Percentiles rank a stretch among this genome's conserved stretches.
phyloP scores from a whole-genome alignment of 2,329 filamentous ascomycete species.

The Diplodia corticola region DNA sequence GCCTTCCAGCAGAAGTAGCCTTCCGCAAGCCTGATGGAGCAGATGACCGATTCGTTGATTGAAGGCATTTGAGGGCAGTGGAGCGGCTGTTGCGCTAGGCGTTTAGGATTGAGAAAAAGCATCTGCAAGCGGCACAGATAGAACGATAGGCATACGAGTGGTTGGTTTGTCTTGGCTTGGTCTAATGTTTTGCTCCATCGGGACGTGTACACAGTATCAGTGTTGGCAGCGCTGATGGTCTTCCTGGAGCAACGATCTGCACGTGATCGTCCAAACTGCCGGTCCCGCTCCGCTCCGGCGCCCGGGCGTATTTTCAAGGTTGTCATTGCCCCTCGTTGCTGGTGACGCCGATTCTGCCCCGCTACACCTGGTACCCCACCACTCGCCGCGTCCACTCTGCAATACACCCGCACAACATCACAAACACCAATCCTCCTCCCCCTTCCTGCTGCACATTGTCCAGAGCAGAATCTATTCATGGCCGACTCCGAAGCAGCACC shows the following conservation, averaged over 20 bases:
- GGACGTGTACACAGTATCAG: background rate
- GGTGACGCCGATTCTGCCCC: constrained; percentile 18
- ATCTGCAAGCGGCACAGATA: background rate
- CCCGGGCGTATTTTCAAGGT: background rate
- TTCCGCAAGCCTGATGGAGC: constrained; percentile 50
- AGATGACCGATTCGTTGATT: background rate
- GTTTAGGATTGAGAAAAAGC: background rate
- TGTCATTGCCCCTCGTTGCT: constrained; percentile 8
- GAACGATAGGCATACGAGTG: background rate
- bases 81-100: background rate
- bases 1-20: constrained; percentile 78
- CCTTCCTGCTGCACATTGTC: background rate
- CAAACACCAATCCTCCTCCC: background rate
- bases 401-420: background rate
- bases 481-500: constrained; percentile 28
- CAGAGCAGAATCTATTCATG: constrained; percentile 11
- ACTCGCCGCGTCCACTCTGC: background rate
- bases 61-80: background rate
- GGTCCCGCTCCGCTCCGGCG: background rate
- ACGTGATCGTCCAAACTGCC: background rate
- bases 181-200: background rate
- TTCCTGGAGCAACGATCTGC: background rate
- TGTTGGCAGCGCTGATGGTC: background rate
- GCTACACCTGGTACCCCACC: constrained; percentile 3
- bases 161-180: background rate